Evolutionary conservation across 2,329 filamentous ascomycete genomes (phyloP).

Genomic region (Colletotrichum karsti): DNA sequence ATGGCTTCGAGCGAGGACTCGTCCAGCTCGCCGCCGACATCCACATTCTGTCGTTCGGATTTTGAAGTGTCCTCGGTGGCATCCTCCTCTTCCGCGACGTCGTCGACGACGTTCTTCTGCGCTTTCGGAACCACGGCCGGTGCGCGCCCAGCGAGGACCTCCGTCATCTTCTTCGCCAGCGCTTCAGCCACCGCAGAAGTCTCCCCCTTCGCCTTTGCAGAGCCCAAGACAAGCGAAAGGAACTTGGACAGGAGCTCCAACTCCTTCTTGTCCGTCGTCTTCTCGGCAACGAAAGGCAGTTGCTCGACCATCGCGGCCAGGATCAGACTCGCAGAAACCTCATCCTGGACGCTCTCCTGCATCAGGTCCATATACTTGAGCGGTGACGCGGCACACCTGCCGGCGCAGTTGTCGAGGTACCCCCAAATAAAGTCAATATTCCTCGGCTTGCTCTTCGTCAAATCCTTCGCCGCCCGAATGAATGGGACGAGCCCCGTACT

Average conservation of each 20-base stretch:
- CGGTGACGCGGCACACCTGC: constrained; percentile 76
- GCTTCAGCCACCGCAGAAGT: constrained; percentile 35
- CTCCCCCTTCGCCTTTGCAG: constrained; percentile 61
- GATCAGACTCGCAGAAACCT: constrained; percentile 66
- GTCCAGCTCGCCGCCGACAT: constrained; percentile 33
- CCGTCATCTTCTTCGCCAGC: constrained; percentile 40
- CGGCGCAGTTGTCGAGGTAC: constrained; percentile 86
- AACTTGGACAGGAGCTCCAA: constrained; percentile 63
- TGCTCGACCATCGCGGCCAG: constrained; percentile 80
- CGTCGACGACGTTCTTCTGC: neutral
- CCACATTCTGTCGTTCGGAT: neutral
- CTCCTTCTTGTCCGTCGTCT: constrained; percentile 53
- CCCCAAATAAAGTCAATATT: constrained; percentile 61
- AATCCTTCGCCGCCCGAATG: constrained; percentile 47
- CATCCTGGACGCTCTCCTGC: constrained; percentile 52
- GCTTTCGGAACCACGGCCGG: neutral
- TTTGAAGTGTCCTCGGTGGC: neutral
- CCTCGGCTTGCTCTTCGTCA: constrained; percentile 31
- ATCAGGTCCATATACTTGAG: constrained; percentile 85
- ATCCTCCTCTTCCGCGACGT: neutral
- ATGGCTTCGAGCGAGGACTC: constrained; percentile 58
- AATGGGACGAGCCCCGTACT: constrained; percentile 57
- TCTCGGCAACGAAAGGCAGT: constrained; percentile 70
- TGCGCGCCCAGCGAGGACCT: neutral
- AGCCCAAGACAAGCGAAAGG: constrained; percentile 64